These are phyloP conservation scores for Mycena amicta DNA, from an alignment of 768 basidiomycete genomes.

Conservation along the genomic window DNA sequence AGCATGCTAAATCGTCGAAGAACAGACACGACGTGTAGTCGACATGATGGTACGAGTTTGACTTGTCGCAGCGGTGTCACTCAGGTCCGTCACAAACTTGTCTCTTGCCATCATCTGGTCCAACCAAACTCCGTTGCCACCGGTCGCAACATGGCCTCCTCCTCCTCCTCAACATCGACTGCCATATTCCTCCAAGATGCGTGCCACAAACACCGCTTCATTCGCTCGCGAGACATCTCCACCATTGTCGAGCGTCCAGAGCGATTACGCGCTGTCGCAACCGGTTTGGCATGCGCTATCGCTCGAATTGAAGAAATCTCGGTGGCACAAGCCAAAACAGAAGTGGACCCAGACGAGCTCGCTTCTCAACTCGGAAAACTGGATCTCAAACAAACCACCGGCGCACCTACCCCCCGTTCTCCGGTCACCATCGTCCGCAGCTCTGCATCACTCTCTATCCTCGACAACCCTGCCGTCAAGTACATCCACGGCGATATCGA, in stretches of 20 bases:
- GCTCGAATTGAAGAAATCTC: slow-evolving; percentile 61
- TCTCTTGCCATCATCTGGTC: too few relatives aligned
- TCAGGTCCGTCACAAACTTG: too few relatives aligned
- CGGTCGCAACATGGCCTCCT: neutral
- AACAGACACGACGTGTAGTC: too few relatives aligned
- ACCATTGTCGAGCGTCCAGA: slow-evolving; percentile 90
- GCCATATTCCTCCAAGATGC: slow-evolving; percentile 66
- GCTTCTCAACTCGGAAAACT: slow-evolving; percentile 49
- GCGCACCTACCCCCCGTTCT: slow-evolving; percentile 16
- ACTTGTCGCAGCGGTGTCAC: too few relatives aligned
- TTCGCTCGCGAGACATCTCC: slow-evolving; percentile 74
- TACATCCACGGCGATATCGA: slow-evolving; percentile 75
- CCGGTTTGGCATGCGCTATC: slow-evolving; percentile 81
- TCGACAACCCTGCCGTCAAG: slow-evolving; percentile 66
- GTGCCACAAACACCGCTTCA: slow-evolving; percentile 75
- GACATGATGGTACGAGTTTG: too few relatives aligned
- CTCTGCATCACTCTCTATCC: slow-evolving; percentile 53
- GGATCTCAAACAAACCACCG: slow-evolving; percentile 31
- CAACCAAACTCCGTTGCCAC: too few relatives aligned
- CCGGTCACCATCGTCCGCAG: slow-evolving; percentile 55
- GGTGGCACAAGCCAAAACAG: slow-evolving; percentile 12
- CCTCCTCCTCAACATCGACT: neutral
- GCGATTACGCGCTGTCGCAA: slow-evolving; percentile 78
- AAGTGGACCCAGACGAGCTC: slow-evolving; percentile 41
- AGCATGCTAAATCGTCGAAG: too few relatives aligned